Conservation (phyloP, 495 filamentous ascomycete genomes). For the Beverwykella pulmonaria region DNA sequence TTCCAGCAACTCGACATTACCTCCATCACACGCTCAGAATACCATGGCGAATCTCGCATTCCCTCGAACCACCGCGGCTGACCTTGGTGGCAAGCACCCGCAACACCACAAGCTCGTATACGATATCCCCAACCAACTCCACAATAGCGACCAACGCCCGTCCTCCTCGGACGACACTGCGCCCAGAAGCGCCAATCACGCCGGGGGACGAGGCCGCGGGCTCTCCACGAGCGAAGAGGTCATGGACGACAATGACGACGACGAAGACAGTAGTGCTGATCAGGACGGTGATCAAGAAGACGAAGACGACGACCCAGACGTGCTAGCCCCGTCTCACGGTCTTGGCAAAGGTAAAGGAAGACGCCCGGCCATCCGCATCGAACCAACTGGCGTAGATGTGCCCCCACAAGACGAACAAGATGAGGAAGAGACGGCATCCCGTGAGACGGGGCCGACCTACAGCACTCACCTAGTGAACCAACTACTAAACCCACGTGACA, state of each 20-base stretch:
- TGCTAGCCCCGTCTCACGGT: slow-evolving; percentile 57
- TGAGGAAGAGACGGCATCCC: slow-evolving; percentile 27
- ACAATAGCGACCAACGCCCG: slow-evolving; percentile 22
- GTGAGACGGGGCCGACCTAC: slow-evolving; percentile 31
- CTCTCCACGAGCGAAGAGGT: slow-evolving; percentile 29
- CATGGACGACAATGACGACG: slow-evolving; percentile 33
- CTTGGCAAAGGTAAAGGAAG: slow-evolving; percentile 45
- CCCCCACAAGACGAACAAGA: slow-evolving; percentile 18
- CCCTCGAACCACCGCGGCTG: slow-evolving; percentile 13
- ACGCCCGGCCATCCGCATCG: slow-evolving; percentile 32
- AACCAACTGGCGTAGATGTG: slow-evolving; percentile 24
- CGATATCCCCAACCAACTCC: slow-evolving; percentile 15
- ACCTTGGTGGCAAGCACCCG: slow-evolving; percentile 24
- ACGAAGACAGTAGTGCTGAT: slow-evolving; percentile 38
- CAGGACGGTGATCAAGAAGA: slow-evolving; percentile 58
- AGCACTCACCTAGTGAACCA: slow-evolving; percentile 17
- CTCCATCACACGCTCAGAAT: background rate
- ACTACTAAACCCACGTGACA: slow-evolving; percentile 9
- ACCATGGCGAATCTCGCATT: slow-evolving; percentile 25
- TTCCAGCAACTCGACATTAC: background rate
- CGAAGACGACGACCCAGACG: slow-evolving; percentile 55
- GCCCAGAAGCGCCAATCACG: slow-evolving; percentile 19
- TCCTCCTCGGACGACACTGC: slow-evolving; percentile 10
- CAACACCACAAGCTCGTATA: slow-evolving; percentile 32
- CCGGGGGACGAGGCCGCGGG: slow-evolving; percentile 16